Conservation (phyloP, 306 rosid genomes). For the Erythrophleum fordii region DNA sequence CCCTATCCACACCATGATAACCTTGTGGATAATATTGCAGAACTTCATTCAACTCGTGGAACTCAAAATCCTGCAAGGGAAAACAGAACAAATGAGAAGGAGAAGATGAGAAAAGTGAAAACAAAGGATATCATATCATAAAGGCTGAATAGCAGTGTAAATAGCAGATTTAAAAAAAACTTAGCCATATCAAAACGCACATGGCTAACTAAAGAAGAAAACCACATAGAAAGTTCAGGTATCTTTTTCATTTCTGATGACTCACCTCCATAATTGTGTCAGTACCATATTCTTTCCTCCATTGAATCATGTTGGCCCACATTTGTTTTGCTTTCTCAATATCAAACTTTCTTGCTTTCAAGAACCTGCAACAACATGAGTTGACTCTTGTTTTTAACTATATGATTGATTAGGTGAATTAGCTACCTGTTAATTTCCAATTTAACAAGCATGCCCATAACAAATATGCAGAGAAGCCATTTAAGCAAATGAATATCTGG, state of each 20-base stretch:
- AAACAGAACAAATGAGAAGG: not conserved
- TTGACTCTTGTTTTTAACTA: not conserved
- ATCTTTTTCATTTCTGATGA: not conserved
- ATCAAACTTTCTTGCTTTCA: slow-evolving; percentile 72
- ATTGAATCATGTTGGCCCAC: slow-evolving; percentile 72
- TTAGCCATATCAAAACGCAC: not conserved
- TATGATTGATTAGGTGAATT: slow-evolving; percentile 1
- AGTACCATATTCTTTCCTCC: slow-evolving; percentile 66
- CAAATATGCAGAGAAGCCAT: not conserved
- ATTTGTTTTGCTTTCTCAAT: slow-evolving; percentile 64
- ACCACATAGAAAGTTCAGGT: not conserved
- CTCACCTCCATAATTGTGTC: slow-evolving; percentile 67
- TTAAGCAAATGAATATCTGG: not conserved
- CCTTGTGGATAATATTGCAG: slow-evolving; percentile 65
- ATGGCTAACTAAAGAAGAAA: too few species aligned
- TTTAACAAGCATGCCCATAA: not conserved
- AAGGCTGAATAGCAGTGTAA: not conserved
- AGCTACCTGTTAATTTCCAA: not conserved
- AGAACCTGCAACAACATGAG: slow-evolving; percentile 49
- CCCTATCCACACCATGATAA: slow-evolving; percentile 73
- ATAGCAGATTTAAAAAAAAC: not conserved
- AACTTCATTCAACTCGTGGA: slow-evolving; percentile 61
- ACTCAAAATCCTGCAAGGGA: slow-evolving; percentile 59
- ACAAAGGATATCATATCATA: not conserved
- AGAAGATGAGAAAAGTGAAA: not conserved